Evolutionary conservation across 176 grass and related monocot species (phyloP).

Genomic region (Rhynchospora tenuis): DNA sequence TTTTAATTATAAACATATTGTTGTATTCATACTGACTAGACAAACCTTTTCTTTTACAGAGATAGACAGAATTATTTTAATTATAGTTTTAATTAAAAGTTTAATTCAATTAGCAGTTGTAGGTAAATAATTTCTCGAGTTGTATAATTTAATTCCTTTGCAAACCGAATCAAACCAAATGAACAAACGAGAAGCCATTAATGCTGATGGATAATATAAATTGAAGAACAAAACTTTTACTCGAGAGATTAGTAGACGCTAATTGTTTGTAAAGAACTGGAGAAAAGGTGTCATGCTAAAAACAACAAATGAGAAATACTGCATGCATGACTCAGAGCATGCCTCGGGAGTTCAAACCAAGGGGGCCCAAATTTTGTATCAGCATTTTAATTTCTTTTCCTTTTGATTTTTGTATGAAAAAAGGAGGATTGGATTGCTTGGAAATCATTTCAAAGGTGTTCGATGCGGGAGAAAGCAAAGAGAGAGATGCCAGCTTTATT

Average conservation of each 20-base stretch:
- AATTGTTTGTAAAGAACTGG: background rate
- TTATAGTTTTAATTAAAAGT: too few species aligned
- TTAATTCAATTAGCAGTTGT: too few species aligned
- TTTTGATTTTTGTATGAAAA: slow-evolving; percentile 26
- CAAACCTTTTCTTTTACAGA: too few species aligned
- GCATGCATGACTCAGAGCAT: slow-evolving; percentile 37
- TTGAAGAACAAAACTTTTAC: background rate
- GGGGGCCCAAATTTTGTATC: slow-evolving; percentile 18
- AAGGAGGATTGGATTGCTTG: slow-evolving; percentile 49
- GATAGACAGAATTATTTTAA: too few species aligned
- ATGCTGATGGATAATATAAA: background rate
- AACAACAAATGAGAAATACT: slow-evolving; percentile 4
- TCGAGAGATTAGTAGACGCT: background rate
- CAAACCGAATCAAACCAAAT: background rate
- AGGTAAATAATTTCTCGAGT: too few species aligned
- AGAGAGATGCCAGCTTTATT: slow-evolving; percentile 26
- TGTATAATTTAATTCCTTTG: background rate
- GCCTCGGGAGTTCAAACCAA: slow-evolving; percentile 55
- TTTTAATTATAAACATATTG: too few species aligned
- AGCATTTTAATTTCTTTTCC: slow-evolving; percentile 1
- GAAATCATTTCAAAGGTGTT: slow-evolving; percentile 48
- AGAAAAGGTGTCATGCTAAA: background rate
- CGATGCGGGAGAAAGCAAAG: slow-evolving; percentile 17
- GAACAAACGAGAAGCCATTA: background rate
- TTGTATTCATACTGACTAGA: too few species aligned